phyloP scores from a whole-genome alignment of 1,284 basidiomycete genomes.

The Nidula niveotomentosa region DNA sequence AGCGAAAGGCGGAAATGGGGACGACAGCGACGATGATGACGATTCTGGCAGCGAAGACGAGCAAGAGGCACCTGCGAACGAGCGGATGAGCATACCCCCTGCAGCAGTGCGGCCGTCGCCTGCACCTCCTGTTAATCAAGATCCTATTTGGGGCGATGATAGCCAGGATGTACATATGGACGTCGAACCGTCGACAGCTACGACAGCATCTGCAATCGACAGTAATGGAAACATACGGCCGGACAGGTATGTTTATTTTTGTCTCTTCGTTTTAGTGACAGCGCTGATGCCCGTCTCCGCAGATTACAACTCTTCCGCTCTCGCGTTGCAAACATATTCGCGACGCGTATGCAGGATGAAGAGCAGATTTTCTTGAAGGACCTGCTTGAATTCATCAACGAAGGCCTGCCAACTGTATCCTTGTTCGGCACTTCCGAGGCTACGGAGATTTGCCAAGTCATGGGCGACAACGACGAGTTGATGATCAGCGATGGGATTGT shows the following conservation, averaged over 20 bases:
- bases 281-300: too few species aligned
- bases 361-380: conserved; percentile 74
- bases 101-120: conserved; percentile 16
- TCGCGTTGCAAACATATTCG: conserved; percentile 71
- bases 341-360: conserved; percentile 67
- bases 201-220: conserved; percentile 27
- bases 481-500: conserved; percentile 86
- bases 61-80: conserved; percentile 36
- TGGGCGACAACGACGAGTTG: conserved; percentile 85
- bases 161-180: conserved; percentile 68
- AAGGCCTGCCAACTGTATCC: conserved; percentile 65
- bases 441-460: conserved; percentile 68
- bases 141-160: conserved; percentile 60
- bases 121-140: conserved; percentile 34
- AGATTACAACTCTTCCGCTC: conserved; percentile 80
- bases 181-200: conserved; percentile 27
- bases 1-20: conserved; percentile 38
- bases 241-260: conserved; percentile 47
- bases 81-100: conserved; percentile 52
- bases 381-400: conserved; percentile 79
- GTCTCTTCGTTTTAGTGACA: too few species aligned
- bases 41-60: neutral
- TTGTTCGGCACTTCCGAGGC: conserved; percentile 86
- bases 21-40: conserved; percentile 52
- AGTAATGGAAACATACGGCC: conserved; percentile 44